Evolutionary conservation across 345 rosid genomes (phyloP).

Genomic region (Citrus inodora): DNA sequence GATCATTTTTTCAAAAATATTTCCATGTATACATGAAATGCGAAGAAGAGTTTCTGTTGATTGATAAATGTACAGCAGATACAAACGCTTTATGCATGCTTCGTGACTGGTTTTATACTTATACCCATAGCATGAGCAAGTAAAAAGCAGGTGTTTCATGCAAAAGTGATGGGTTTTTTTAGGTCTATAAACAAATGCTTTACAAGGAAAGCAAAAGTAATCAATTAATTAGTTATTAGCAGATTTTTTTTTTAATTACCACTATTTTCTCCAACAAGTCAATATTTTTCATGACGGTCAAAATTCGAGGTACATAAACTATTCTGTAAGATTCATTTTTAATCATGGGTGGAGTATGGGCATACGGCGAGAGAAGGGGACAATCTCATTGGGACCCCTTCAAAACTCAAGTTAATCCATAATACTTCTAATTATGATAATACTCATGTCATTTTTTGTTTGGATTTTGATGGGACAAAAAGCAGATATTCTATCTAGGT

Average conservation of each 20-base stretch:
- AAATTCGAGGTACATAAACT: background rate
- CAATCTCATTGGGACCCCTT: constrained; percentile 11
- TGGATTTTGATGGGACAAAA: constrained; percentile 6
- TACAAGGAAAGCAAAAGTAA: background rate
- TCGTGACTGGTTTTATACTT: background rate
- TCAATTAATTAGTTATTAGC: too few species aligned
- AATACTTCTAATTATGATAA: background rate
- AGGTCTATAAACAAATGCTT: background rate
- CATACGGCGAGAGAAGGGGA: background rate
- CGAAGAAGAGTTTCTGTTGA: background rate
- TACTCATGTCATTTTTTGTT: constrained; percentile 14
- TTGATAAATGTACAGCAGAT: background rate
- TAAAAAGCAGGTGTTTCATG: constrained; percentile 17
- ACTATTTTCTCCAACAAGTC: background rate
- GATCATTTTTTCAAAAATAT: background rate
- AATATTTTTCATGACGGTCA: background rate
- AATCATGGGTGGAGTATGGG: background rate
- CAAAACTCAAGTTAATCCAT: background rate
- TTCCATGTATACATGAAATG: background rate
- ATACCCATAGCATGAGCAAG: background rate
- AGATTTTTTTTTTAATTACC: too few species aligned
- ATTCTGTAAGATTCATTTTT: background rate
- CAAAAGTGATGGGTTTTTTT: background rate
- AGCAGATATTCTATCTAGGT: constrained; percentile 6
- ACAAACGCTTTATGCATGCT: background rate